Conservation (phyloP, 1,284 basidiomycete species). For the Sphagnurus paluster region DNA sequence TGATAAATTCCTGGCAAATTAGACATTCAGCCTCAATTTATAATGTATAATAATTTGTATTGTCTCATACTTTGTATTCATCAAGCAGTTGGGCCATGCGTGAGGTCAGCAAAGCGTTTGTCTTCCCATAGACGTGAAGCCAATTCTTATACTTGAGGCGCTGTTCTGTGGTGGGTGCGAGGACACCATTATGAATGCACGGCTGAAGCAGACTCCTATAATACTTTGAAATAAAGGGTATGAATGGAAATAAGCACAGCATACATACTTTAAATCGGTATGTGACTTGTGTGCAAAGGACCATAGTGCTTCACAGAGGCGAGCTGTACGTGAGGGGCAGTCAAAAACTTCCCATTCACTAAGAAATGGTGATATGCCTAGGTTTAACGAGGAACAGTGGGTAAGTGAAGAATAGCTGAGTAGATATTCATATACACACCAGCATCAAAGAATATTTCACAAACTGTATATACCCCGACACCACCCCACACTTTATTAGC, state of each 20-base stretch:
- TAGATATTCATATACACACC: constrained; percentile 14
- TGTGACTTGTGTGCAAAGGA: constrained; percentile 8
- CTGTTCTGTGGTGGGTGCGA: constrained; percentile 15
- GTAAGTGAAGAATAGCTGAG: background rate
- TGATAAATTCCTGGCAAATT: background rate
- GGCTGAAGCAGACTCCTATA: constrained; percentile 8
- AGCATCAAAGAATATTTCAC: constrained; percentile 23
- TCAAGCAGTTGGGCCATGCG: constrained; percentile 1
- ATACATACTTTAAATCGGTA: constrained; percentile 4
- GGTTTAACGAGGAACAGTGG: background rate
- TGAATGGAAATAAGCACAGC: background rate
- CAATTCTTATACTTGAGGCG: constrained; percentile 13
- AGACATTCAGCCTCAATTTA: background rate
- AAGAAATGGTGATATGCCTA: constrained; percentile 22
- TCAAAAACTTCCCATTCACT: constrained; percentile 24
- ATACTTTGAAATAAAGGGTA: background rate
- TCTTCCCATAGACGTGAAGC: constrained; percentile 20
- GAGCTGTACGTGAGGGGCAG: constrained; percentile 18
- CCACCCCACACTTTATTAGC: constrained; percentile 18
- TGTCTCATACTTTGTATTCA: constrained; percentile 5
- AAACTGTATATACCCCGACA: constrained; percentile 24
- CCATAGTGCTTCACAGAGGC: constrained; percentile 22
- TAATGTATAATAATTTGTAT: background rate
- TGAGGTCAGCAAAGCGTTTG: background rate
- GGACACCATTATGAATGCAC: background rate